A percentile compares a stretch with the other conserved stretches of the same genome.
phyloP scores from a whole-genome alignment of 148 eudicot genomes.

The Camellia granthamiana region DNA sequence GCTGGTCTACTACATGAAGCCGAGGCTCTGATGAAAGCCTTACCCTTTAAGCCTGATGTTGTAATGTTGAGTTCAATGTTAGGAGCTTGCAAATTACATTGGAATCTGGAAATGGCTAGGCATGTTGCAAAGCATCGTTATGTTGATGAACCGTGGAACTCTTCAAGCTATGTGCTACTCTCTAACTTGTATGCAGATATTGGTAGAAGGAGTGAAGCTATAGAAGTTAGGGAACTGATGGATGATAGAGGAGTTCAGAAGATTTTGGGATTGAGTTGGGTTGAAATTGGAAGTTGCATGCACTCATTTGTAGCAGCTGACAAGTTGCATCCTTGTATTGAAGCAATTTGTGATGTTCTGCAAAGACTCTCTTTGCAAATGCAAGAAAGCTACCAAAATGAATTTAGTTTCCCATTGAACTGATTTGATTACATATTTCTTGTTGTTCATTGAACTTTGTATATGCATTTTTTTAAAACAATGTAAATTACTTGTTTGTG shows the following conservation, averaged over 20 bases:
- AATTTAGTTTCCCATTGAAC: background rate
- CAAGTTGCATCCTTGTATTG: background rate
- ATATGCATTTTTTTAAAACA: background rate
- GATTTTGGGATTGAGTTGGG: background rate
- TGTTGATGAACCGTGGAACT: background rate
- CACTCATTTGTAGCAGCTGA: background rate
- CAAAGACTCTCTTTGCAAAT: background rate
- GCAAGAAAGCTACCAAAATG: background rate
- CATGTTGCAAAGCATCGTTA: background rate
- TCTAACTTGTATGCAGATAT: background rate
- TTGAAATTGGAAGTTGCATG: background rate
- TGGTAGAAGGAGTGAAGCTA: background rate
- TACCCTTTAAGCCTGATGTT: background rate
- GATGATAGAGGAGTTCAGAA: background rate
- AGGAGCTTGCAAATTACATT: conserved; percentile 1
- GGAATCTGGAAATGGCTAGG: background rate
- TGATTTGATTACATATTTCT: background rate
- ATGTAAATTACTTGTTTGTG: background rate
- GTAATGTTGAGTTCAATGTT: background rate
- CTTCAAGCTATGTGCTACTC: conserved; percentile 2
- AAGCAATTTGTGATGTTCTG: background rate
- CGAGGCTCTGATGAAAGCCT: background rate
- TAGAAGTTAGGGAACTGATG: background rate
- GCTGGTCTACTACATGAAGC: background rate
- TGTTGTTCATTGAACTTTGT: background rate